phyloP scores from a whole-genome alignment of 2,329 filamentous ascomycete genomes.

The Cladophialophora bantiana region DNA sequence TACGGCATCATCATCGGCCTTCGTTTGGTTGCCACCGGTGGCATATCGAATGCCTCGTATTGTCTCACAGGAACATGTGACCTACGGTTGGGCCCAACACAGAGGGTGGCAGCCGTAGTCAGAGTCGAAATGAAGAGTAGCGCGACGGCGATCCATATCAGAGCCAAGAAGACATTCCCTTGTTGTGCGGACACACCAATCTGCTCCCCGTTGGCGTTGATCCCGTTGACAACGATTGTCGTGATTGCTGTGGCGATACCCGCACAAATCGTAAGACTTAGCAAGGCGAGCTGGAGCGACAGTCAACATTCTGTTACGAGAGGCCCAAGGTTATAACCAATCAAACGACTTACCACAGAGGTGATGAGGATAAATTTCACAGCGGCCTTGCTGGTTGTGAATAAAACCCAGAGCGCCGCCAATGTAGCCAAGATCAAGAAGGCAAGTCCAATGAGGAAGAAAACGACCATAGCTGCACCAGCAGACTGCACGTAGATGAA shows the following conservation, averaged over 20 bases:
- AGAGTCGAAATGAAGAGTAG: constrained; percentile 11
- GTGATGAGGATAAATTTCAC: not conserved
- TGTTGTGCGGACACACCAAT: constrained; percentile 16
- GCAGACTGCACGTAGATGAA: constrained; percentile 17
- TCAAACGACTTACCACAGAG: not conserved
- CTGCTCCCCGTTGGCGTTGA: constrained; percentile 12
- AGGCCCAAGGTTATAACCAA: not conserved
- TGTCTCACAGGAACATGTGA: not conserved
- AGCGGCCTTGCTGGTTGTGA: not conserved
- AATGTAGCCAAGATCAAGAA: constrained; percentile 2
- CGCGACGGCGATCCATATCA: constrained; percentile 18
- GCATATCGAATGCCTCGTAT: not conserved
- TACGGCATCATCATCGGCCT: not conserved
- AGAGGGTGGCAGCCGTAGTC: not conserved
- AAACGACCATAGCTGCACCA: constrained; percentile 7
- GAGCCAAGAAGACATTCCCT: constrained; percentile 14
- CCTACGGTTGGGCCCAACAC: not conserved
- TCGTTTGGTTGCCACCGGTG: not conserved
- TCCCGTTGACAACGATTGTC: constrained; percentile 17
- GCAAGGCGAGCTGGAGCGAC: not conserved
- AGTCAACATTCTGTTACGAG: not conserved
- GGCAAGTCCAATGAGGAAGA: constrained; percentile 18
- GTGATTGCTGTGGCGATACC: constrained; percentile 9
- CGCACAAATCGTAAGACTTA: constrained; percentile 7
- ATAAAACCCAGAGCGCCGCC: not conserved